Conservation (phyloP, 768 basidiomycete genomes). For the Lactifluus echinatus region DNA sequence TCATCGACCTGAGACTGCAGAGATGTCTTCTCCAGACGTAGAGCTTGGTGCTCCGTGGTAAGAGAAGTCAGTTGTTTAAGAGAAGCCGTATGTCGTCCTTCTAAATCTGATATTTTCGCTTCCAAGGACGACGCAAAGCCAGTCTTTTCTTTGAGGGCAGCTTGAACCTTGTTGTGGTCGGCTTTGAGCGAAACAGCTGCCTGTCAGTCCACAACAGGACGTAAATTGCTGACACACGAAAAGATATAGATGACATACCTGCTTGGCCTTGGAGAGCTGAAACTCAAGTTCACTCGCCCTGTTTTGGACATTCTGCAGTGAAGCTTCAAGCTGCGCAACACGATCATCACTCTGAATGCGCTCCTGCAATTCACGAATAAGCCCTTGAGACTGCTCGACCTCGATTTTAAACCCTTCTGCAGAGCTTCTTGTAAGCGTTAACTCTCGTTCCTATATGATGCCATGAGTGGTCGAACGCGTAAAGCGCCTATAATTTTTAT, state of each 20-base stretch:
- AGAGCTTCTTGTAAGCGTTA: conserved; percentile 52
- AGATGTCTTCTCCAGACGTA: conserved; percentile 42
- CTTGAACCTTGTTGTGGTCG: conserved; percentile 51
- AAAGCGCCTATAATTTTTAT: background rate
- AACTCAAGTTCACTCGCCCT: conserved; percentile 79
- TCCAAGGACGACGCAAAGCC: conserved; percentile 42
- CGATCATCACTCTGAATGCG: conserved; percentile 80
- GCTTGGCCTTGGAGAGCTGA: conserved; percentile 68
- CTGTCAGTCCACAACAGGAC: conserved; percentile 33
- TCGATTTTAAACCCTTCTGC: conserved; percentile 45
- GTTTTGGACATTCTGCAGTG: conserved; percentile 70
- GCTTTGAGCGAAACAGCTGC: conserved; percentile 46
- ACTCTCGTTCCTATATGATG: conserved; percentile 57
- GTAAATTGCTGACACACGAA: background rate
- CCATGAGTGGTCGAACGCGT: background rate
- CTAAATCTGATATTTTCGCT: conserved; percentile 39
- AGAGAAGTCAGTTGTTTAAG: conserved; percentile 38
- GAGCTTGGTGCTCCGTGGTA: conserved; percentile 38
- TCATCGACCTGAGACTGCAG: conserved; percentile 42
- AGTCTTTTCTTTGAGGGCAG: conserved; percentile 34
- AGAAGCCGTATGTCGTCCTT: conserved; percentile 32
- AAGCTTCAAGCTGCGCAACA: conserved; percentile 61
- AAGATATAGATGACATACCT: conserved; percentile 36
- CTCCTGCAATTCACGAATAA: conserved; percentile 66
- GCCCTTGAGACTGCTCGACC: conserved; percentile 45